A percentile compares a stretch with the other conserved stretches of the same genome.
Conservation (phyloP, 306 rosid genomes). For the Medicago truncatula region DNA sequence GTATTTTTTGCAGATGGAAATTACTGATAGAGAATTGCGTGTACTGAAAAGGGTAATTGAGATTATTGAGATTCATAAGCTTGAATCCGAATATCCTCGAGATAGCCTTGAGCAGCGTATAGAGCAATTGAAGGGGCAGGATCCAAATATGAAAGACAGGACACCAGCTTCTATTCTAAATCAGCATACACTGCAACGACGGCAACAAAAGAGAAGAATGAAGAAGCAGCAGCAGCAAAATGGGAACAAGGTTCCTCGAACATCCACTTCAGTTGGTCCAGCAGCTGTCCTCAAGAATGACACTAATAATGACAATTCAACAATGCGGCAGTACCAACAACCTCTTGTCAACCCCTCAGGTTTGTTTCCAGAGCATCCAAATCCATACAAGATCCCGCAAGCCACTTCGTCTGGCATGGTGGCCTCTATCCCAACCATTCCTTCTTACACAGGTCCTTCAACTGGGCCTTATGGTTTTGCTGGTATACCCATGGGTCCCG, state of each 20-base stretch:
- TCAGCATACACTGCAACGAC: constrained; percentile 39
- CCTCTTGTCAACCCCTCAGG: constrained; percentile 55
- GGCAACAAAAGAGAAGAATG: constrained; percentile 36
- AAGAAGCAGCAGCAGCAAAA: constrained; percentile 44
- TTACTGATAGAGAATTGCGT: constrained; percentile 63
- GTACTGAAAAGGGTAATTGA: constrained; percentile 64
- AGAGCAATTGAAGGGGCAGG: constrained; percentile 60
- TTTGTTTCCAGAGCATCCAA: constrained; percentile 57
- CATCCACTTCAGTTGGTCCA: constrained; percentile 48
- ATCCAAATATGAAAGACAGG: constrained; percentile 1
- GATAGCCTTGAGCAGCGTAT: constrained; percentile 64
- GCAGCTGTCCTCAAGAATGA: background rate
- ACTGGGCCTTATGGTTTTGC: constrained; percentile 59
- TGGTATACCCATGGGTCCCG: constrained; percentile 57
- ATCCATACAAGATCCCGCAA: constrained; percentile 51
- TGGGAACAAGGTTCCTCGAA: constrained; percentile 60
- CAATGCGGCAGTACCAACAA: constrained; percentile 52
- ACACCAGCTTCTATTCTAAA: constrained; percentile 51
- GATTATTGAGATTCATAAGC: constrained; percentile 66
- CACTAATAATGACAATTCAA: constrained; percentile 19
- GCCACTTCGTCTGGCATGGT: constrained; percentile 57
- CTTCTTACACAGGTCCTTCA: constrained; percentile 56
- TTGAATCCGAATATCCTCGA: constrained; percentile 65
- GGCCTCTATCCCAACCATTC: constrained; percentile 50
- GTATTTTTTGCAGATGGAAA: constrained; percentile 63